These are phyloP conservation scores for Pythium insidiosum DNA, from an alignment of 352 stramenopile species.

Conservation along the genomic window DNA sequence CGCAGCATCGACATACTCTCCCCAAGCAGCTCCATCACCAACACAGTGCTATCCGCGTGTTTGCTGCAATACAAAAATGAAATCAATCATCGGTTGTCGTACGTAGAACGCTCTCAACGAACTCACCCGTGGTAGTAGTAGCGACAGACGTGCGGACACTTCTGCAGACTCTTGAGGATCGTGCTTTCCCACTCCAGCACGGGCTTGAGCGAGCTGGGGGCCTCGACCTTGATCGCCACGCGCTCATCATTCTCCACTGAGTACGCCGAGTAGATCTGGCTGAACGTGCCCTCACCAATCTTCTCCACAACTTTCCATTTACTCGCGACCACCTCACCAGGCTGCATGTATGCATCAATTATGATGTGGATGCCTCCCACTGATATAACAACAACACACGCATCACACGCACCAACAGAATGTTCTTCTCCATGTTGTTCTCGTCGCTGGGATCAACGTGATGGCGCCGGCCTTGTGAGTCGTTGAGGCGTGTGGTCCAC, in stretches of 20 bases:
- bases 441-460: too few species aligned
- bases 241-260: constrained; percentile 62
- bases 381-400: neutral
- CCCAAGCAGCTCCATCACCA: constrained; percentile 85
- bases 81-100: neutral
- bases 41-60: constrained; percentile 77
- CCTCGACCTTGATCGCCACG: constrained; percentile 83
- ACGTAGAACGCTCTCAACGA: neutral
- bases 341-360: too few species aligned
- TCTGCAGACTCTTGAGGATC: constrained; percentile 81
- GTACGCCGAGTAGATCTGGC: constrained; percentile 85
- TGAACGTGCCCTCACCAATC: constrained; percentile 86
- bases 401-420: constrained; percentile 28
- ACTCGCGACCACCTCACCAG: constrained; percentile 73
- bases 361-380: too few species aligned
- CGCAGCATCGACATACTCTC: constrained; percentile 88
- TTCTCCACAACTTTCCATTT: constrained; percentile 85
- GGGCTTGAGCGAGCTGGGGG: constrained; percentile 77
- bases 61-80: constrained; percentile 25
- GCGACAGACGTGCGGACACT: constrained; percentile 74
- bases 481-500: too few species aligned
- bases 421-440: constrained; percentile 74
- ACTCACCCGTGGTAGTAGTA: constrained; percentile 75
- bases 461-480: neutral
- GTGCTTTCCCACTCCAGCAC: constrained; percentile 86